phyloP scores from a whole-genome alignment of 2,329 filamentous ascomycete genomes.

The Paradendryphiella salina region DNA sequence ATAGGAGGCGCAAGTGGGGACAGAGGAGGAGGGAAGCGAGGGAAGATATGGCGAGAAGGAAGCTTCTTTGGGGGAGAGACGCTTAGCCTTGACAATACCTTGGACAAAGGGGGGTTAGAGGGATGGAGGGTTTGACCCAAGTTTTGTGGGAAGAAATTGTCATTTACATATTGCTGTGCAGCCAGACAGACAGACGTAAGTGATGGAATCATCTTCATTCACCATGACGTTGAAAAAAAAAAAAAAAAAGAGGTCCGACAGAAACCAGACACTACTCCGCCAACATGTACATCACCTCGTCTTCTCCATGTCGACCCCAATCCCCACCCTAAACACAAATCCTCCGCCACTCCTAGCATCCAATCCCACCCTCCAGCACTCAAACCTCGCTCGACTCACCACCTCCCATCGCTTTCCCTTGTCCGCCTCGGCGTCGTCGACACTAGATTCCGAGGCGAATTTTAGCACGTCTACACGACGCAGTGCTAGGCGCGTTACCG shows the following conservation, averaged over 20 bases:
- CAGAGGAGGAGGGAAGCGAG: slow-evolving; percentile 61
- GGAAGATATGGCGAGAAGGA: slow-evolving; percentile 63
- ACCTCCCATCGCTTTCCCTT: slow-evolving; percentile 41
- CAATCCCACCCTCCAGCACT: slow-evolving; percentile 35
- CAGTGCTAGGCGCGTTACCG: slow-evolving; percentile 42
- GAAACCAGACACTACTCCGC: background rate
- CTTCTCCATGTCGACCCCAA: slow-evolving; percentile 22
- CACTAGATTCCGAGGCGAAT: slow-evolving; percentile 46
- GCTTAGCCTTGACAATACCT: slow-evolving; percentile 41
- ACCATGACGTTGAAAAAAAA: background rate
- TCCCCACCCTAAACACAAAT: slow-evolving; percentile 36
- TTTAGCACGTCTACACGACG: slow-evolving; percentile 39
- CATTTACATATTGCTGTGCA: too few relatives aligned
- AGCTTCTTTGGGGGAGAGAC: slow-evolving; percentile 63
- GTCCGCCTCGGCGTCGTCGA: slow-evolving; percentile 47
- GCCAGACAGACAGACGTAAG: too few relatives aligned
- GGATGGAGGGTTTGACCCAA: too few relatives aligned
- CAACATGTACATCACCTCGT: background rate
- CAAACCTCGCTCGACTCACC: slow-evolving; percentile 45
- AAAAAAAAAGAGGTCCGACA: background rate
- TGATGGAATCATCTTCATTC: too few relatives aligned
- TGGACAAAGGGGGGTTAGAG: too few relatives aligned
- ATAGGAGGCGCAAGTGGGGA: slow-evolving; percentile 64
- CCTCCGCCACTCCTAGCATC: slow-evolving; percentile 19
- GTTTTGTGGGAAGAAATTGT: too few relatives aligned